Percentiles rank a stretch among this genome's conserved stretches.
Evolutionary conservation across 2,329 filamentous ascomycete genomes (phyloP).

Genomic region (Neonectria neomacrospora): DNA sequence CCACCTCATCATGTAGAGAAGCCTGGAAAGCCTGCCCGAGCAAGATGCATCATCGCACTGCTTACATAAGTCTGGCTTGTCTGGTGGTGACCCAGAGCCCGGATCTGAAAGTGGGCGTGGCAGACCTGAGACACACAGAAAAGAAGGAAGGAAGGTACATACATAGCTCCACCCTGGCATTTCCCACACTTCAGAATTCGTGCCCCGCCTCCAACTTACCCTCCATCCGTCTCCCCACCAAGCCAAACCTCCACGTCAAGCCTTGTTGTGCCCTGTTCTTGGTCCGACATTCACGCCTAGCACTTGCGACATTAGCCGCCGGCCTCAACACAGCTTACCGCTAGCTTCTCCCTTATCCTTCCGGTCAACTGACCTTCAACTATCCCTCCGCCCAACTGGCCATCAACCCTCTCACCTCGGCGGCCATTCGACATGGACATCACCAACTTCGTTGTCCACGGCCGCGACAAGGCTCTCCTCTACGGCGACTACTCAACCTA

Average conservation of each 20-base stretch:
- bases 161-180: slow-evolving; percentile 13
- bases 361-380: not conserved
- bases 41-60: not conserved
- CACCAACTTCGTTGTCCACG: slow-evolving; percentile 82
- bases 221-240: slow-evolving; percentile 36
- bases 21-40: not conserved
- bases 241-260: slow-evolving; percentile 46
- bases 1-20: not conserved
- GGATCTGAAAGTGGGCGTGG: too few relatives aligned
- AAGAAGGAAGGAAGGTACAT: not conserved
- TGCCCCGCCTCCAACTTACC: slow-evolving; percentile 41
- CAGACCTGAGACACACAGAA: not conserved
- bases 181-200: slow-evolving; percentile 25
- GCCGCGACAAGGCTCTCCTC: slow-evolving; percentile 84
- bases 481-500: slow-evolving; percentile 92
- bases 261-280: slow-evolving; percentile 14
- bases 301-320: not conserved
- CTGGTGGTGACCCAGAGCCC: not conserved
- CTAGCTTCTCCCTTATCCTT: not conserved
- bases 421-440: slow-evolving; percentile 77
- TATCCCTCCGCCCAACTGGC: not conserved
- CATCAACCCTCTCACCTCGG: not conserved
- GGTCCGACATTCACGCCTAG: slow-evolving; percentile 11
- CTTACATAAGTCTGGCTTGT: slow-evolving; percentile 1
- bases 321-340: not conserved